phyloP scores from a whole-genome alignment of 202 grass and related monocot genomes.

The Schoenoplectus tabernaemontani region DNA sequence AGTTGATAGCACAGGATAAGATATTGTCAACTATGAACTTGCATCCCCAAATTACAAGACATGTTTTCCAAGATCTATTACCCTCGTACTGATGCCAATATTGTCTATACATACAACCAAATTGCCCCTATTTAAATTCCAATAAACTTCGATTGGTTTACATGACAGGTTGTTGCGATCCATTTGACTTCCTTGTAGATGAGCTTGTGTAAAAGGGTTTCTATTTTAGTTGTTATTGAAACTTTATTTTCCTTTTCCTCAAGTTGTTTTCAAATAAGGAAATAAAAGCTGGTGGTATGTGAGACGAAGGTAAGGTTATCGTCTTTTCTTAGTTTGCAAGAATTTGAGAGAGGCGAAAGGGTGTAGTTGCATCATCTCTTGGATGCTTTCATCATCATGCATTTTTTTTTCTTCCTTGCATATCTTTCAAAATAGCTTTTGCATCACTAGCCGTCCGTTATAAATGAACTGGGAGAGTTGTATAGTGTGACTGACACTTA shows the following conservation, averaged over 20 bases:
- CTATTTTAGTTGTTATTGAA: neutral
- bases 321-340: neutral
- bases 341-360: neutral
- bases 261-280: neutral
- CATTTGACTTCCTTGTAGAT: neutral
- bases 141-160: neutral
- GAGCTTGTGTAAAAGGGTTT: neutral
- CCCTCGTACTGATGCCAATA: conserved; percentile 76
- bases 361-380: neutral
- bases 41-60: conserved; percentile 49
- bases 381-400: neutral
- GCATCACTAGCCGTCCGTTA: too few relatives aligned
- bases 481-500: neutral
- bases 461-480: too few relatives aligned
- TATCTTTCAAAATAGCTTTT: neutral
- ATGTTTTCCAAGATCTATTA: conserved; percentile 86
- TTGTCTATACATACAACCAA: conserved; percentile 73
- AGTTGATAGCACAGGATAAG: conserved; percentile 64
- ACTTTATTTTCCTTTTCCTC: neutral
- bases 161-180: neutral
- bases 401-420: neutral
- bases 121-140: conserved; percentile 35
- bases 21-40: conserved; percentile 78
- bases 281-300: neutral
- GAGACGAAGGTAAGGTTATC: neutral